Evolutionary conservation across 2,329 filamentous ascomycete species (phyloP).

Genomic region (Davidsoniella virescens): DNA sequence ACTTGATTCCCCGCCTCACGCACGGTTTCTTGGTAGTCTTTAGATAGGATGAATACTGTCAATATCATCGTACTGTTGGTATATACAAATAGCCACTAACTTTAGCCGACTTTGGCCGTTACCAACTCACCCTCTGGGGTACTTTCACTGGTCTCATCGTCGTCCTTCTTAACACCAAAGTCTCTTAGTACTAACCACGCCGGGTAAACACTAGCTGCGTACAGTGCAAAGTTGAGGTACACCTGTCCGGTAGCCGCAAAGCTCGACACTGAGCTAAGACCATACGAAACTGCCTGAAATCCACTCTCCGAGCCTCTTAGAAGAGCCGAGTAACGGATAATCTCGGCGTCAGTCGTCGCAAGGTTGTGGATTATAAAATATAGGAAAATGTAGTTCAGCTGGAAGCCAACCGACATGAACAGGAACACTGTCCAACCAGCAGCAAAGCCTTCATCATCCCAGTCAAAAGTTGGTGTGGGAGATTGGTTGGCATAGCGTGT

Average conservation of each 20-base stretch:
- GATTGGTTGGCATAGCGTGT: slow-evolving; percentile 34
- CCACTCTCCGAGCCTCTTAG: slow-evolving; percentile 56
- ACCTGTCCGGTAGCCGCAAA: slow-evolving; percentile 50
- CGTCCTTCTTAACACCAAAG: slow-evolving; percentile 25
- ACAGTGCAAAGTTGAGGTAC: slow-evolving; percentile 56
- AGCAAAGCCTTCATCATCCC: slow-evolving; percentile 47
- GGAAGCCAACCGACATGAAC: slow-evolving; percentile 50
- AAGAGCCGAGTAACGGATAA: slow-evolving; percentile 51
- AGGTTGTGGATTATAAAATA: slow-evolving; percentile 58
- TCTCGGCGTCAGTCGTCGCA: slow-evolving; percentile 42
- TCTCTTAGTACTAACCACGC: slow-evolving; percentile 50
- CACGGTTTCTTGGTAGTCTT: no score
- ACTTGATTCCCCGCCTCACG: no score
- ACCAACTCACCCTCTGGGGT: no score
- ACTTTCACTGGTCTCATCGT: not conserved
- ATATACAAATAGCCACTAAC: no score
- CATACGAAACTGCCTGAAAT: slow-evolving; percentile 58
- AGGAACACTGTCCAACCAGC: slow-evolving; percentile 50
- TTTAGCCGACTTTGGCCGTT: no score
- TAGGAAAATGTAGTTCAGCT: slow-evolving; percentile 59
- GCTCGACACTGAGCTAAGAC: slow-evolving; percentile 41
- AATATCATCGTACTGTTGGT: no score
- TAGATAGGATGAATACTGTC: no score
- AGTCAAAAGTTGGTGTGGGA: slow-evolving; percentile 47
- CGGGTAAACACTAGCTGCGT: slow-evolving; percentile 45